Conservation (phyloP, 208 protist species). For the Strigomonas culicis region DNA sequence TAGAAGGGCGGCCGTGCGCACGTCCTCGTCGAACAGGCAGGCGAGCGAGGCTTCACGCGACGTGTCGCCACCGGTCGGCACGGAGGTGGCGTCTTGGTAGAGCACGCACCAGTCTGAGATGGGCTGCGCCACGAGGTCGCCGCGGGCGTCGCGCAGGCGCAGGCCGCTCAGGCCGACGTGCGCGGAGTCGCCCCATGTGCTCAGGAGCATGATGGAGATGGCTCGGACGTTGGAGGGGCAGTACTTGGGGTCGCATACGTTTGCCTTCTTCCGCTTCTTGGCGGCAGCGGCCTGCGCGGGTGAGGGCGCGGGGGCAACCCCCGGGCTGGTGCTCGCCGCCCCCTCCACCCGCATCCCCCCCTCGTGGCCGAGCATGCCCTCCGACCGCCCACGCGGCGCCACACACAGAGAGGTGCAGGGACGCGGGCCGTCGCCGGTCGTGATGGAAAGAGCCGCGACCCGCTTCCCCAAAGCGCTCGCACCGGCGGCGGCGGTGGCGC, state of each 20-base stretch:
- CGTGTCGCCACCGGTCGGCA: not conserved
- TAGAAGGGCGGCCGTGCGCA: conserved; percentile 31
- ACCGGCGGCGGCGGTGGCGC: no score
- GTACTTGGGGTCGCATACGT: conserved; percentile 9
- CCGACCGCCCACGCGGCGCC: not conserved
- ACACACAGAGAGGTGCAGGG: not conserved
- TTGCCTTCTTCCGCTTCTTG: not conserved
- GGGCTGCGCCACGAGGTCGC: conserved; percentile 15
- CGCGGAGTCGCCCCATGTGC: conserved; percentile 64
- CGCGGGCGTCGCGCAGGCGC: conserved; percentile 49
- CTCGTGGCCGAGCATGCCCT: not conserved
- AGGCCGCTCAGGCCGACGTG: conserved; percentile 51
- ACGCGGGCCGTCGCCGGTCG: no score
- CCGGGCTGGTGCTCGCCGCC: no score
- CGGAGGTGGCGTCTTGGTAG: not conserved
- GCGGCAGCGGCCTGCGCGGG: no score
- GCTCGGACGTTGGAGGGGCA: conserved; percentile 39
- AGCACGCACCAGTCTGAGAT: not conserved
- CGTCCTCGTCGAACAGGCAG: conserved; percentile 43
- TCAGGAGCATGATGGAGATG: conserved; percentile 48
- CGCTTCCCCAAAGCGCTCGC: no score
- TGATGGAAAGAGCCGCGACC: no score
- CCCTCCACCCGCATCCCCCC: no score
- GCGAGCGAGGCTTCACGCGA: conserved; percentile 5
- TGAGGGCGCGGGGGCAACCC: no score